A percentile compares a stretch with the other conserved stretches of the same genome.
Evolutionary conservation across 2,329 filamentous ascomycete genomes (phyloP).

Genomic region (Fusarium compactum): DNA sequence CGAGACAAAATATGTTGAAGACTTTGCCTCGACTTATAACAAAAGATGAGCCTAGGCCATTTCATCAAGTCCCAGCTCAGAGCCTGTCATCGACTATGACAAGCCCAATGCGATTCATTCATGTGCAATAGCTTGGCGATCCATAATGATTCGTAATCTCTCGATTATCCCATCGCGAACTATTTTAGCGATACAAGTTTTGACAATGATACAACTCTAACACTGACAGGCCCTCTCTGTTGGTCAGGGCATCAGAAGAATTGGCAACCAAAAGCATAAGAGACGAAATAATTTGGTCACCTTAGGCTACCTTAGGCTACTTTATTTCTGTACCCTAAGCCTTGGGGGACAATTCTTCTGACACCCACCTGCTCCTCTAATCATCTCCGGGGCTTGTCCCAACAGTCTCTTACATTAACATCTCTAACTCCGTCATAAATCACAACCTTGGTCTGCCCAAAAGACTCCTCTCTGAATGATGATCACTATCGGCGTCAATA

Average conservation of each 20-base stretch:
- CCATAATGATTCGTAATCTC: not conserved
- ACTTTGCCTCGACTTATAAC: no score
- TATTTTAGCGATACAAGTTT: not conserved
- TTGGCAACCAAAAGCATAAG: no score
- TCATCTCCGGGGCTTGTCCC: not conserved
- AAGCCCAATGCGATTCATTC: not conserved
- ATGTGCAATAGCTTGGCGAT: not conserved
- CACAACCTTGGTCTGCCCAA: not conserved
- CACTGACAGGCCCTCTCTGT: not conserved
- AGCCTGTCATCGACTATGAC: not conserved
- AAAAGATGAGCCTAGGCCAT: not conserved
- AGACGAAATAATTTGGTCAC: no score
- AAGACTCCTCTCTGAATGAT: not conserved
- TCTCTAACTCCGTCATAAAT: not conserved
- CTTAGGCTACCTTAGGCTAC: no score
- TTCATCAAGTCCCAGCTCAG: not conserved
- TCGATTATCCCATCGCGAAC: not conserved
- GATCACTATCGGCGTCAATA: not conserved
- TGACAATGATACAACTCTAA: not conserved
- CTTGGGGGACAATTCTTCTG: no score
- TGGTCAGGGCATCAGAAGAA: no score
- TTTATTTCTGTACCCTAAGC: no score
- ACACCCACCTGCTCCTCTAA: not conserved
- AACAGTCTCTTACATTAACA: not conserved
- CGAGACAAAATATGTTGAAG: not conserved